Base-by-base conservation (phyloP, 345 rosid genomes). In the Bruguiera gymnorhiza region DNA sequence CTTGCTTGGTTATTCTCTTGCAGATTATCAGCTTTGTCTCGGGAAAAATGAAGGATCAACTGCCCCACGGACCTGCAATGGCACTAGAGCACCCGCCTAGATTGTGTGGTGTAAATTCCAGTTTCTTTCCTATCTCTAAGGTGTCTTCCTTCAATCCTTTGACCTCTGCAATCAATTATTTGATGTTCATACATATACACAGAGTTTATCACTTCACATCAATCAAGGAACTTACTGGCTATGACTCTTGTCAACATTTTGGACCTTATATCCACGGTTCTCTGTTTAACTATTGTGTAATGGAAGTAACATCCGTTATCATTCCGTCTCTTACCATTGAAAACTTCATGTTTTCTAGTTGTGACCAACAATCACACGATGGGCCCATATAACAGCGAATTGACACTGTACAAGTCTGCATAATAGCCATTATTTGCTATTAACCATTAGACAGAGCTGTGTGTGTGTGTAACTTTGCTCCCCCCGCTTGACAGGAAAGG, bases 51-150 rank as follows among this genome's bases (percentile, higher is more conserved):
- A 75, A 74, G 31, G 50, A 65, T 68, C 83, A 73, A 68, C 78
- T 68, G 20, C 71, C 48, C 4, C 69, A 70, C 46, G 59, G 43
- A 66, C 70, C 80, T 18, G 61, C 74, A 51, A 52, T 81, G 78
- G 70, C 79, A 39, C 73, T 81, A 15, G 76, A 55, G 30, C 76
- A 77, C 76, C 81, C 74, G 67, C 68, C 77, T 20, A 37, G 29
- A n/a, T 71, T 80, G 82, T 74, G 68, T 60, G 79, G 62, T 67
- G 36, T 65, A 59, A 75, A 66, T 72, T 57, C 83, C 26, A 63
- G 15, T 74, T 75, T 82, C 79, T 80, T 88, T 71, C 87, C 85
- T 15, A 21, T 67, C 48, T 72, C 53, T 39, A 71, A 76, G 88
- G 93, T 88, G 76, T 53, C 62, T 11, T 20, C 24, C 29, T n/a